These are phyloP conservation scores for Neurospora pannonica DNA, from an alignment of 495 filamentous ascomycete species.

Conservation along the genomic window DNA sequence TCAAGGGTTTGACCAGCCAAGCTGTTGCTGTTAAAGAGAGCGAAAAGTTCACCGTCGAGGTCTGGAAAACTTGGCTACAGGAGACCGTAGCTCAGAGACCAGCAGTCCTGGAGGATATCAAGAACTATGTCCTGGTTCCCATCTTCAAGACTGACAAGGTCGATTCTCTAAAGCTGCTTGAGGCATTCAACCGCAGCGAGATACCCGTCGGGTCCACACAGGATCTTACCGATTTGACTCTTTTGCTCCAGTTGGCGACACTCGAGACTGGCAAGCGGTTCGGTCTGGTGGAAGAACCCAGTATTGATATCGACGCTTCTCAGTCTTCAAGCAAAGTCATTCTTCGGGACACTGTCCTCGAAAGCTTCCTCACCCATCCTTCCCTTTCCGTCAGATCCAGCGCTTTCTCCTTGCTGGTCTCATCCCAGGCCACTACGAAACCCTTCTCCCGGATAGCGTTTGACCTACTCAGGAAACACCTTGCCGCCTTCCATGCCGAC, in stretches of 20 bases:
- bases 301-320: slow-evolving; percentile 31
- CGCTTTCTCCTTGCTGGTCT: slow-evolving; percentile 64
- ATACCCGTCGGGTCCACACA: slow-evolving; percentile 32
- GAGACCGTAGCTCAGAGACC: slow-evolving; percentile 36
- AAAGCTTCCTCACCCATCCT: slow-evolving; percentile 51
- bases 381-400: slow-evolving; percentile 57
- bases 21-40: slow-evolving; percentile 6
- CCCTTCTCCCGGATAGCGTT: slow-evolving; percentile 55
- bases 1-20: slow-evolving; percentile 28
- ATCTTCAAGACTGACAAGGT: slow-evolving; percentile 52
- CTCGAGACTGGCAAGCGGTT: slow-evolving; percentile 72
- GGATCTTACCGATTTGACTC: slow-evolving; percentile 42
- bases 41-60: slow-evolving; percentile 24
- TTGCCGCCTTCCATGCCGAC: slow-evolving; percentile 66
- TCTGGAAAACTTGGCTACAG: slow-evolving; percentile 43
- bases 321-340: slow-evolving; percentile 18
- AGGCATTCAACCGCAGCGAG: slow-evolving; percentile 27
- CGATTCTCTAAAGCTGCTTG: slow-evolving; percentile 48
- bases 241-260: slow-evolving; percentile 52
- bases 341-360: slow-evolving; percentile 34
- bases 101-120: slow-evolving; percentile 54
- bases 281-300: slow-evolving; percentile 63
- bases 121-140: slow-evolving; percentile 61
- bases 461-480: slow-evolving; percentile 45
- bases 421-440: slow-evolving; percentile 57